Evolutionary conservation across 225 moss, liverwort and hornwort genomes (phyloP), one percentile per base, ranked within the genome.

Genomic region (Straminergon stramineum): DNA sequence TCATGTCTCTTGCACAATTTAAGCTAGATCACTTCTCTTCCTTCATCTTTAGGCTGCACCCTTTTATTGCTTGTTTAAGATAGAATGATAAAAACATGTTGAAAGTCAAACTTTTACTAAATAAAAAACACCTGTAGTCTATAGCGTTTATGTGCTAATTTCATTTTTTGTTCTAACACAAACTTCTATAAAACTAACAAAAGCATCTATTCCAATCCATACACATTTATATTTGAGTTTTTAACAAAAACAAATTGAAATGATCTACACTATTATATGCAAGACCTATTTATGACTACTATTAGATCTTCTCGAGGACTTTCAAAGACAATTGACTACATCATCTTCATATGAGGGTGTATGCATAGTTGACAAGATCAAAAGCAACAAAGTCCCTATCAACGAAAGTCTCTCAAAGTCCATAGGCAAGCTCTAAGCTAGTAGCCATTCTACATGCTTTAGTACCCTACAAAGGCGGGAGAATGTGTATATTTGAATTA

Each of bases 11-110:
- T 32, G 0, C 2, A 51, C 51, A 75, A 75, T 51, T 51, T 1
- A 75, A 31, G 0, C 4, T 0, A 48, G 0, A 70, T 26, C 2
- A 48, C 7, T 75, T 30, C 1, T 51, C 32, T 51, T 4, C 19
- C 6, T 19, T 75, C 4, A 20, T 18, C 31, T 51, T 8, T 19
- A 51, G 11, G 12, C 7, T 0, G 0, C 2, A 31, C 7, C 1
- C 2, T 0, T 51, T 51, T 19, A 51, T 75, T 51, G 7, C 32
- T 32, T 52, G 10, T 75, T 11, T 12, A 32, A 75, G 4, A 51
- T 51, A 8, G 7, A 76, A 76, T 34, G 21, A 52, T 21, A 76
- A 76, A 13, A 52, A 5, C 6, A 52, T 52, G 8, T 51, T 20
- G 5, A 21, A 51, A 76, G 12, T 20, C 13, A 32, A 45, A 73